Evolutionary conservation across 2,329 filamentous ascomycete genomes (phyloP).

Genomic region (Exophiala viscosa): DNA sequence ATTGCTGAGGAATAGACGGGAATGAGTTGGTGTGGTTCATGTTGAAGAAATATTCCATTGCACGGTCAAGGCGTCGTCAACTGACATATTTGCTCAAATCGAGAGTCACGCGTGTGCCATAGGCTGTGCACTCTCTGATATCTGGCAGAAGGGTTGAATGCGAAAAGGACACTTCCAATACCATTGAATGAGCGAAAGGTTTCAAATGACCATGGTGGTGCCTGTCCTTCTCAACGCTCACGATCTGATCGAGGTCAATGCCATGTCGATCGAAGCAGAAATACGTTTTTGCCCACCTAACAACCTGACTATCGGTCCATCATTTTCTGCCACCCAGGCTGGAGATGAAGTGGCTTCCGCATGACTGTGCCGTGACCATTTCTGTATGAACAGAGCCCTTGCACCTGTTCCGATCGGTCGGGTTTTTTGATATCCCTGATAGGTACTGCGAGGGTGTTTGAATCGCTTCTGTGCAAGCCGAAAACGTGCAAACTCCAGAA

Average conservation of each 20-base stretch:
- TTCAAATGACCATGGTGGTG: too few relatives aligned
- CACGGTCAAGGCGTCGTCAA: background rate
- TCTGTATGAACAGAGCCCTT: background rate
- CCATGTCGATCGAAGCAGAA: too few relatives aligned
- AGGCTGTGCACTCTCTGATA: background rate
- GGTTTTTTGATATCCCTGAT: background rate
- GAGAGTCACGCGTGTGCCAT: background rate
- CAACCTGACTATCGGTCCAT: background rate
- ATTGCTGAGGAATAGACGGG: constrained; percentile 59
- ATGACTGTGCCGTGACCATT: background rate
- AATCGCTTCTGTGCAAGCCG: background rate
- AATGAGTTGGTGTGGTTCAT: constrained; percentile 1
- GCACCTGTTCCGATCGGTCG: background rate
- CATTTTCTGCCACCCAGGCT: background rate
- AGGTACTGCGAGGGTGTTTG: too few relatives aligned
- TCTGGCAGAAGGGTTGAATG: background rate
- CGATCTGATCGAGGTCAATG: too few relatives aligned
- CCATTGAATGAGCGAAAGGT: constrained; percentile 2
- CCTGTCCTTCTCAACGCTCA: too few relatives aligned
- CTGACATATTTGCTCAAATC: background rate
- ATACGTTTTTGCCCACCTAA: too few relatives aligned
- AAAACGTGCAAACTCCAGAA: background rate
- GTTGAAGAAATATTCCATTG: background rate
- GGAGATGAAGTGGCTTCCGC: background rate
- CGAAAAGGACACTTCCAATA: background rate